A percentile compares a stretch with the other conserved stretches of the same genome.
Conservation (phyloP, 306 rosid species). For the Herpetospermum pedunculosum region DNA sequence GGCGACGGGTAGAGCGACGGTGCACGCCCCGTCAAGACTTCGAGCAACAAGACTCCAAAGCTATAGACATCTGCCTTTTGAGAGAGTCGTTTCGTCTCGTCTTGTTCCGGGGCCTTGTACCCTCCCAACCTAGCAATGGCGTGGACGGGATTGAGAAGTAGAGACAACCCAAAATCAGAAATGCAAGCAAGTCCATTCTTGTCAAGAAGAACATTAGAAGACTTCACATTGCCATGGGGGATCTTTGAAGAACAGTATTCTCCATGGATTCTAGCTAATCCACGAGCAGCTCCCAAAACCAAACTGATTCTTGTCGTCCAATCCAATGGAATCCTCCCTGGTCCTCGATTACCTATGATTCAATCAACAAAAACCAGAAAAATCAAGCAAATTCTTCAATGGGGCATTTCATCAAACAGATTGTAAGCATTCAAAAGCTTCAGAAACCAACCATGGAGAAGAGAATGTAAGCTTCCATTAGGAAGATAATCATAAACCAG, state of each 20-base stretch:
- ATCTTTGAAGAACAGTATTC: conserved; percentile 60
- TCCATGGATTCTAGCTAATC: conserved; percentile 66
- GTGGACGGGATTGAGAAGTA: conserved; percentile 75
- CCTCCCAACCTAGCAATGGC: conserved; percentile 93
- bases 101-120: conserved; percentile 85
- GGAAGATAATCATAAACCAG: conserved; percentile 91
- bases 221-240: conserved; percentile 86
- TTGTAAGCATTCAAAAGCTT: not conserved
- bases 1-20: conserved; percentile 74
- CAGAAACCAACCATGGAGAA: conserved; percentile 64
- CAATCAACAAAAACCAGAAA: not conserved
- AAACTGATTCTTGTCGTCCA: conserved; percentile 98
- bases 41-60: conserved; percentile 76
- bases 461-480: conserved; percentile 83
- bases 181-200: conserved; percentile 88
- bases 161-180: conserved; percentile 77
- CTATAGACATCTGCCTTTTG: conserved; percentile 83
- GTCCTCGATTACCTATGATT: conserved; percentile 81
- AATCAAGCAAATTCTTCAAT: not conserved
- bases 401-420: not conserved
- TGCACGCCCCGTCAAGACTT: conserved; percentile 73
- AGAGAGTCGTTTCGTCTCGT: conserved; percentile 59
- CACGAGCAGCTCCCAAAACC: conserved; percentile 81
- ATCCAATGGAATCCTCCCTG: conserved; percentile 92
- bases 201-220: conserved; percentile 88